These are phyloP conservation scores for Tremellales sp. DNA, from an alignment of 1,284 basidiomycete genomes.

Conservation along the genomic window DNA sequence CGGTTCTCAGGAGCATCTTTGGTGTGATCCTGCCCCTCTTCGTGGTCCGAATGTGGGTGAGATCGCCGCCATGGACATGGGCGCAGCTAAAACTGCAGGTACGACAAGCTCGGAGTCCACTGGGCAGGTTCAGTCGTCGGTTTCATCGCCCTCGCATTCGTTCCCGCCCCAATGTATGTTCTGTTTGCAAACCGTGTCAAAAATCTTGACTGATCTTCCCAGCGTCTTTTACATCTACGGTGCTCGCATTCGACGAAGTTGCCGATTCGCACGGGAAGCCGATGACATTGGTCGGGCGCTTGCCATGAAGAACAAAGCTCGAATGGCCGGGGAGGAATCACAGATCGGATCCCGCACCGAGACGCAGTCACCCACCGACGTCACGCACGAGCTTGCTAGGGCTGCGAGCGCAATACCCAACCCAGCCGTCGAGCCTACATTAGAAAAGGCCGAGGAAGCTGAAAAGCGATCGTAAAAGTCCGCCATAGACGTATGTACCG, in stretches of 20 bases:
- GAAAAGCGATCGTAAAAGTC: too few species aligned
- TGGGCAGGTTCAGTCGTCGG: conserved; percentile 52
- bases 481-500: too few species aligned
- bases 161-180: conserved; percentile 12
- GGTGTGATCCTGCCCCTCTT: conserved; percentile 59
- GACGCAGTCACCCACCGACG: background rate
- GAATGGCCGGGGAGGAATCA: background rate
- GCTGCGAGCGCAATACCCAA: background rate
- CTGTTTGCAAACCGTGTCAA: background rate
- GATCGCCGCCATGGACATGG: too few species aligned
- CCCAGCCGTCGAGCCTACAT: background rate
- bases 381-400: background rate
- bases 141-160: conserved; percentile 21
- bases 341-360: background rate
- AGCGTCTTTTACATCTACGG: conserved; percentile 25
- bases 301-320: conserved; percentile 8
- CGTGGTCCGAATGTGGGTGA: conserved; percentile 48
- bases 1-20: conserved; percentile 61
- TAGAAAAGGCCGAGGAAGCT: background rate
- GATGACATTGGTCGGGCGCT: conserved; percentile 27
- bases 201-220: background rate
- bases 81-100: too few species aligned
- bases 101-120: conserved; percentile 55
- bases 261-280: conserved; percentile 20
- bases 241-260: conserved; percentile 18